Evolutionary conservation across 2,329 filamentous ascomycete species (phyloP).

Genomic region (Epichloe elymi): DNA sequence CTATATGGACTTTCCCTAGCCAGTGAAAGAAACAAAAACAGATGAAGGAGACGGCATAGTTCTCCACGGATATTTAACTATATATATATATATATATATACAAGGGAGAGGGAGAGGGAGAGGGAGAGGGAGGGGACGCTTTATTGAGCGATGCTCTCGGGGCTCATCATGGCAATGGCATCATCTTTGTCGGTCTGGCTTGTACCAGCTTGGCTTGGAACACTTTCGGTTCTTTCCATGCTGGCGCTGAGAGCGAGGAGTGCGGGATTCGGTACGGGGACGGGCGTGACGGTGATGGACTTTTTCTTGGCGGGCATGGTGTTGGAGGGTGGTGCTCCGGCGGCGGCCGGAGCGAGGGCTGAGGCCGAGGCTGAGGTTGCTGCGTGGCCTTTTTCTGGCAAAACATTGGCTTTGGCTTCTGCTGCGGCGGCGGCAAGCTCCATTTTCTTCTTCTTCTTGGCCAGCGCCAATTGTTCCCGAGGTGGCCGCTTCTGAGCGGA

Average conservation of each 20-base stretch:
- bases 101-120: not conserved
- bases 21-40: not conserved
- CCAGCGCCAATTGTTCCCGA: conserved; percentile 68
- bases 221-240: conserved; percentile 48
- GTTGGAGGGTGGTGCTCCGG: conserved; percentile 19
- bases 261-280: conserved; percentile 25
- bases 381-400: conserved; percentile 18
- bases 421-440: conserved; percentile 40
- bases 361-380: conserved; percentile 10
- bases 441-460: conserved; percentile 78
- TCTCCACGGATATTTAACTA: not conserved
- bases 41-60: not conserved
- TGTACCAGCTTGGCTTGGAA: conserved; percentile 42
- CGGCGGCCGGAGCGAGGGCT: not conserved
- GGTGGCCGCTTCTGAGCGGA: conserved; percentile 72
- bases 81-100: not conserved
- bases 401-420: conserved; percentile 28
- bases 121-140: no score
- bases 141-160: conserved; percentile 54
- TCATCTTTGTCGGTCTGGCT: conserved; percentile 57
- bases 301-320: conserved; percentile 42
- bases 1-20: not conserved
- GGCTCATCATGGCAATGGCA: conserved; percentile 68
- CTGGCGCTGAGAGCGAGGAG: conserved; percentile 26
- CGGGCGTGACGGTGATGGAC: conserved; percentile 23